Conservation (phyloP, 78 protist species). For the Creolimax fragrantissima region DNA sequence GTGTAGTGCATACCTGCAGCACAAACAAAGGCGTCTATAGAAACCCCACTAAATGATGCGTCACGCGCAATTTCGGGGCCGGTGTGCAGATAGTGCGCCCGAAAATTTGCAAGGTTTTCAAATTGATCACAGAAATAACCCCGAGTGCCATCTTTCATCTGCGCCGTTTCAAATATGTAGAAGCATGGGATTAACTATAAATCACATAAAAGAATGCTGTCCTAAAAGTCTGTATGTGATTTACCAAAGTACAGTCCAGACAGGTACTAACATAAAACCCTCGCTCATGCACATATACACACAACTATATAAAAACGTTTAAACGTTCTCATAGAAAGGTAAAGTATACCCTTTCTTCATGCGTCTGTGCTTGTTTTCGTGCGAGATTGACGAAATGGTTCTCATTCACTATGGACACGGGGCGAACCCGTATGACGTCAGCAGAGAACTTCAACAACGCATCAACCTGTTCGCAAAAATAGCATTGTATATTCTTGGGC, state of each 20-base stretch:
- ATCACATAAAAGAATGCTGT: no score
- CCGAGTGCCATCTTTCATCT: not conserved
- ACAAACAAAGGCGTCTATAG: conserved; percentile 35
- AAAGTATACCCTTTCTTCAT: not conserved
- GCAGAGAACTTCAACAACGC: not conserved
- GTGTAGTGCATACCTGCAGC: conserved; percentile 30
- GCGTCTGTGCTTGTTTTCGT: not conserved
- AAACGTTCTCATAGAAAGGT: not conserved
- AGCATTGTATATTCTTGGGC: no score
- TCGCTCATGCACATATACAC: no score
- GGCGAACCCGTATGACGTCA: not conserved
- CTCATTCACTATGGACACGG: not conserved
- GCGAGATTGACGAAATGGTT: not conserved
- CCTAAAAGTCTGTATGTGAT: no score
- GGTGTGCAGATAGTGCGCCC: conserved; percentile 51
- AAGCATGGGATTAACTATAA: no score
- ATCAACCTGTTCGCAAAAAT: not conserved
- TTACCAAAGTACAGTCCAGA: no score
- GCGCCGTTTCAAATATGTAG: no score
- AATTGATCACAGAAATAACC: conserved; percentile 59
- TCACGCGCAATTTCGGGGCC: conserved; percentile 46
- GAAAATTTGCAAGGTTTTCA: conserved; percentile 56
- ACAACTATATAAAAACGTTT: no score
- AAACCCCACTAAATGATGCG: conserved; percentile 28
- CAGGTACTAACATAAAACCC: no score